Base-by-base conservation (phyloP, 1,139 yeast species). In the Blastobotrys malaysiensis region DNA sequence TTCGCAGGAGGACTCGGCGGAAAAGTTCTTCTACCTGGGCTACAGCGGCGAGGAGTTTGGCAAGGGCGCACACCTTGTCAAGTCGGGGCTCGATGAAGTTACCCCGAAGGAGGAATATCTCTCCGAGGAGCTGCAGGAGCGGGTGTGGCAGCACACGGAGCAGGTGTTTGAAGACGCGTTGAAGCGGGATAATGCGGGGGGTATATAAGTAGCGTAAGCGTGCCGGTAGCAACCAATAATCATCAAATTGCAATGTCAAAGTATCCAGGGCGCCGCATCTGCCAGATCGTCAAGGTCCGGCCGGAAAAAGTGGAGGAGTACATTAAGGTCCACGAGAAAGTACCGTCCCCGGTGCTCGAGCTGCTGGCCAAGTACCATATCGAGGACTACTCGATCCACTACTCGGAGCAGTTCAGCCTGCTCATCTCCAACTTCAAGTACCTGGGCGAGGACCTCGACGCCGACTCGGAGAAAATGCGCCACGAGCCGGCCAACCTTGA, bases 321-420 rank as follows among this genome's bases (percentile, higher is more conserved):
- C 64, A 70, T 69, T 45, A 59, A 65, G 49, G 59, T 66, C 44
- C 76, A 73, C 57, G 50, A 60, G 22, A 55, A 63, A 5, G 67
- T 69, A 13, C 66, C 69, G 62, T 62, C 62, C 26, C 65, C 69
- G 11, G 75, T 73, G 5, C 62, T 68, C 14, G 65, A 56, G 18
- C 69, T 66, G 53, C 59, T 73, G 49, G 57, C 60, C 16, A 68
- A 70, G 50, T 71, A 70, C 55, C 72, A 71, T 55, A 69, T 73
- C 49, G 74, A 71, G 55, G 76, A 73, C 62, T 73, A 73, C 62
- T 72, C 75, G 1, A 72, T 73, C 54, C 69, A 69, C 55, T 71
- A 71, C 53, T 51, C 68, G 21, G 71, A 73, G 7, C 58, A 60
- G 43, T 65, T 68, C 53, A 61, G 62, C 36, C 50, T 73, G 45